Percentiles rank a stretch among this genome's conserved stretches.
Conservation (phyloP, 1,284 basidiomycete species). For the Boletus chippewaensis region DNA sequence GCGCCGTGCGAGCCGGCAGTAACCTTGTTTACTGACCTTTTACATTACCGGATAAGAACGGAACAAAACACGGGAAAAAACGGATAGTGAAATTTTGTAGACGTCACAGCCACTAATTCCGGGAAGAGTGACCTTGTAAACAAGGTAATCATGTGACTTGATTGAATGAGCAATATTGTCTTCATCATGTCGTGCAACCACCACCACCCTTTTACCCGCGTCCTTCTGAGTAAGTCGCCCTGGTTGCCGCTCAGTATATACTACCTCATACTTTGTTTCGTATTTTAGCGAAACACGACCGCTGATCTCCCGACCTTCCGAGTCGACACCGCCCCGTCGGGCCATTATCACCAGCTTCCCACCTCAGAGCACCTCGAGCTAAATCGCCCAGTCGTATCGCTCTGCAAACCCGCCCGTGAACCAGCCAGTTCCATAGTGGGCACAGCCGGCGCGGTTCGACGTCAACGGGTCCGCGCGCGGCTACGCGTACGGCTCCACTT, state of each 20-base stretch:
- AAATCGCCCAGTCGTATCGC: constrained; percentile 22
- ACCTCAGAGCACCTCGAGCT: constrained; percentile 19
- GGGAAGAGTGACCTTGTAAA: too few species aligned
- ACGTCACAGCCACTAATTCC: too few species aligned
- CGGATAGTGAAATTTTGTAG: too few species aligned
- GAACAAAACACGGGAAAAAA: too few species aligned
- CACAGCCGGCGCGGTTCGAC: constrained; percentile 22
- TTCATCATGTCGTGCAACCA: too few species aligned
- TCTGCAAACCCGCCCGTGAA: constrained; percentile 16
- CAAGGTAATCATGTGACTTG: too few species aligned
- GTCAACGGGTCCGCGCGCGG: constrained; percentile 30
- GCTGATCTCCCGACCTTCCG: constrained; percentile 30
- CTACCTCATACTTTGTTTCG: constrained; percentile 3
- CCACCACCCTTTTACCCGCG: constrained; percentile 15
- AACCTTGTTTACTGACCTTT: too few species aligned
- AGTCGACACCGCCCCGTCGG: constrained; percentile 28
- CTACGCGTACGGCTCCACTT: constrained; percentile 25
- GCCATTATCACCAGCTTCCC: constrained; percentile 26
- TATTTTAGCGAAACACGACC: constrained; percentile 36
- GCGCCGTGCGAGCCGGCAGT: too few species aligned
- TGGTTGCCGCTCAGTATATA: background rate
- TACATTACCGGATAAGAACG: too few species aligned
- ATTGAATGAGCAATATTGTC: too few species aligned
- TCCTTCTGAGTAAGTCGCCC: constrained; percentile 18
- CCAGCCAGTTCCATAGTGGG: constrained; percentile 30